Percentiles rank a stretch among this genome's conserved stretches.
Evolutionary conservation across 176 grass and related monocot genomes (phyloP).

Genomic region (Themeda triandra): DNA sequence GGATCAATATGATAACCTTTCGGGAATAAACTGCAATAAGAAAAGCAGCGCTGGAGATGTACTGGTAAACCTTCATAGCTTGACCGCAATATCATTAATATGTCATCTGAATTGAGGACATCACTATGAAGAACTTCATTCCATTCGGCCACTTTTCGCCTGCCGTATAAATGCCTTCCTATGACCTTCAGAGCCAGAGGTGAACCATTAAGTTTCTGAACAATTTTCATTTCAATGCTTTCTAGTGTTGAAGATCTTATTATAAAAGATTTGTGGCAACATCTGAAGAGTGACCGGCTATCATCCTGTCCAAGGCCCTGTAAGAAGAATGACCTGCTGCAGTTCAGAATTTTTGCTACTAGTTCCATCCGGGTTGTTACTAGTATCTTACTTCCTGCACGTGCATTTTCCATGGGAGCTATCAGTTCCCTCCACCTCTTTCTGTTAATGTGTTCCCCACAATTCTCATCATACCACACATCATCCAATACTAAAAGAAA

Average conservation of each 20-base stretch:
- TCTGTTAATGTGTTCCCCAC: slow-evolving; percentile 9
- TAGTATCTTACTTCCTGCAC: slow-evolving; percentile 7
- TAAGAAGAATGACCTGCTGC: neutral
- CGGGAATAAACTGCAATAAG: slow-evolving; percentile 34
- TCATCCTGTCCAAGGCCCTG: neutral
- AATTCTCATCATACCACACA: slow-evolving; percentile 36
- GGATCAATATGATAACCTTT: slow-evolving; percentile 22
- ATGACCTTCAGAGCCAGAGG: slow-evolving; percentile 24
- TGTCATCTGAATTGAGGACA: slow-evolving; percentile 15
- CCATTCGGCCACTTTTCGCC: neutral
- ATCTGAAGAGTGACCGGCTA: slow-evolving; percentile 14
- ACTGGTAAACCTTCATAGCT: slow-evolving; percentile 28
- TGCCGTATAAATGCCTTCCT: slow-evolving; percentile 1
- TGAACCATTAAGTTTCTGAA: slow-evolving; percentile 23
- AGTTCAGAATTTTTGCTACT: slow-evolving; percentile 29
- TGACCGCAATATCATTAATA: neutral
- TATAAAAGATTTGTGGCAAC: neutral
- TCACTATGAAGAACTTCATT: neutral
- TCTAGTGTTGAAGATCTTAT: neutral
- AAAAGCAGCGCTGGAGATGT: slow-evolving; percentile 22
- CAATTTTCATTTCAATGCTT: slow-evolving; percentile 14
- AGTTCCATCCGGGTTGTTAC: slow-evolving; percentile 25
- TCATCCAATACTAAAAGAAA: slow-evolving; percentile 39
- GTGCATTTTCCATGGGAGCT: neutral
- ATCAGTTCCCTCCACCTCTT: neutral